phyloP scores from a whole-genome alignment of 2,329 filamentous ascomycete species.

The Colletotrichum scovillei region DNA sequence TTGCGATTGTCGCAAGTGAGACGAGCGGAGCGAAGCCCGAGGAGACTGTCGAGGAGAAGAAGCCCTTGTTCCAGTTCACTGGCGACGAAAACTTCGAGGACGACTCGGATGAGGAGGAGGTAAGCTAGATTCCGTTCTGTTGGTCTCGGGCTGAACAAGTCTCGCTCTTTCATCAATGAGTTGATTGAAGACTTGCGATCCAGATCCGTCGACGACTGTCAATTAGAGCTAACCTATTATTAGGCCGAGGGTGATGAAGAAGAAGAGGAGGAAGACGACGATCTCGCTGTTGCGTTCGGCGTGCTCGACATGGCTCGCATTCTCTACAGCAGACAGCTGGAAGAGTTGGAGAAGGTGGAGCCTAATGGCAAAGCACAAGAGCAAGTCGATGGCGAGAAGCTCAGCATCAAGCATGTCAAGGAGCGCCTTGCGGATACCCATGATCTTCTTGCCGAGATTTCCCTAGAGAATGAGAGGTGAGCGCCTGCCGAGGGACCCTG shows the following conservation, averaged over 20 bases:
- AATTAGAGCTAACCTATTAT: constrained; percentile 24
- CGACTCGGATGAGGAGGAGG: constrained; percentile 80
- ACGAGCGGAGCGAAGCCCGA: constrained; percentile 54
- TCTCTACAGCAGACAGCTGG: constrained; percentile 68
- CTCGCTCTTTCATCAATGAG: not conserved
- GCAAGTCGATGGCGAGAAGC: constrained; percentile 51
- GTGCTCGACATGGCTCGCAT: constrained; percentile 84
- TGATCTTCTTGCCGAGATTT: constrained; percentile 94
- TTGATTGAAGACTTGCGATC: not conserved
- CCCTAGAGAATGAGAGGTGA: constrained; percentile 91
- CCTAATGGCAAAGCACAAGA: constrained; percentile 58
- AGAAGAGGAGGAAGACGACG: constrained; percentile 72
- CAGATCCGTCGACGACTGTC: not conserved
- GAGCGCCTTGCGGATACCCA: constrained; percentile 93
- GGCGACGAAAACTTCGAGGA: constrained; percentile 95
- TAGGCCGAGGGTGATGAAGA: constrained; percentile 51
- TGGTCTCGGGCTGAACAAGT: not conserved
- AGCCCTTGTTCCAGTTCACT: constrained; percentile 89
- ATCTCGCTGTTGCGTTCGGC: constrained; percentile 83
- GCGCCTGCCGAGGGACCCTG: constrained; percentile 18
- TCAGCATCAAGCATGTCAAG: constrained; percentile 71
- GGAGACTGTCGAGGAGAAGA: constrained; percentile 64
- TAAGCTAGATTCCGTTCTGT: constrained; percentile 43
- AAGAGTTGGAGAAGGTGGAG: constrained; percentile 48
- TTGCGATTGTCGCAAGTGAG: constrained; percentile 55